phyloP scores from a whole-genome alignment of 805 yeast genomes.

The Saccharomycopsis microspora region DNA sequence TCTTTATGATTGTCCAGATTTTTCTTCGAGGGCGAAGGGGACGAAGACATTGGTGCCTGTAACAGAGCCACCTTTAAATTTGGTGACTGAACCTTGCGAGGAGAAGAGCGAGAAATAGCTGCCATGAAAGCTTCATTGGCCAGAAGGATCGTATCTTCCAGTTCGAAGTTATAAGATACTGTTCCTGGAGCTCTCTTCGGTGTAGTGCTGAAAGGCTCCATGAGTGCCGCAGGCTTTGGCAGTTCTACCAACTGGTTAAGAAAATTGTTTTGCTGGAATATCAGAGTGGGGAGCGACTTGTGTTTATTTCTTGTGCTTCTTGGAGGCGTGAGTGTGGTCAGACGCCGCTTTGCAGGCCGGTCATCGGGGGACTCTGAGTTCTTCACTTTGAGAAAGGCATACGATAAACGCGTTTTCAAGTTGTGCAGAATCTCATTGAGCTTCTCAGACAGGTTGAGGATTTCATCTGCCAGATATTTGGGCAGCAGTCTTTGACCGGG shows the following conservation, averaged over 20 bases:
- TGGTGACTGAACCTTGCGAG: background rate
- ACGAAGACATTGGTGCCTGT: background rate
- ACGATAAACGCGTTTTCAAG: constrained; percentile 19
- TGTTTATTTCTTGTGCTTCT: constrained; percentile 5
- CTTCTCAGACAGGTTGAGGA: constrained; percentile 14
- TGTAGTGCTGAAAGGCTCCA: constrained; percentile 16
- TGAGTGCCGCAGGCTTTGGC: background rate
- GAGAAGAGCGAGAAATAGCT: constrained; percentile 10
- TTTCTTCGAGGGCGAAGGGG: background rate
- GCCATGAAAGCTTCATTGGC: constrained; percentile 16
- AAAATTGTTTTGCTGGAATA: constrained; percentile 4
- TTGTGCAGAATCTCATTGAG: constrained; percentile 18
- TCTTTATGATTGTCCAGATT: constrained; percentile 11
- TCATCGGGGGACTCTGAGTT: constrained; percentile 6
- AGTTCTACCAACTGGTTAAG: background rate
- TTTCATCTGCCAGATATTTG: constrained; percentile 8
- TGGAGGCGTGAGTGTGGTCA: background rate
- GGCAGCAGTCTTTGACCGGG: constrained; percentile 1
- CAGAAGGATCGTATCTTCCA: constrained; percentile 12
- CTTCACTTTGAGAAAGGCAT: constrained; percentile 22
- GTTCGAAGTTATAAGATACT: constrained; percentile 9
- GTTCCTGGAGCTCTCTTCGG: background rate
- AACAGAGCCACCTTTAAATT: background rate
- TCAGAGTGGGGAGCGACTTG: constrained; percentile 6
- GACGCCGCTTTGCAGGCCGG: constrained; percentile 1